Conservation (phyloP, 805 yeast species). For the Candida xiaguanensis region DNA sequence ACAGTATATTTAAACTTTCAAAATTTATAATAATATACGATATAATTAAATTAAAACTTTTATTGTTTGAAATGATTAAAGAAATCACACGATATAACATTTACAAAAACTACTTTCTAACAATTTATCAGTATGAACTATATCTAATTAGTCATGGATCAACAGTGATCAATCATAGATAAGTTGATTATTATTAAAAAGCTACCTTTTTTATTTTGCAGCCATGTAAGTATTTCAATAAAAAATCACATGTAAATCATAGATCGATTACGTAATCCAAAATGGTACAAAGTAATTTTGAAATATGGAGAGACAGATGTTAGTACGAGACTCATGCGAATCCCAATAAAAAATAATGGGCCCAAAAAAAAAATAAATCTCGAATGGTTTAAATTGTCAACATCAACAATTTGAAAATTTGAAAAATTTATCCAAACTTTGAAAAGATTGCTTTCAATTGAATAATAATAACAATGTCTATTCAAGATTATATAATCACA, state of each 20-base stretch:
- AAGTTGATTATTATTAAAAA: too few species aligned
- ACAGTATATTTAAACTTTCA: too few species aligned
- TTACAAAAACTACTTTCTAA: too few species aligned
- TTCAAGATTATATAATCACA: slow-evolving; percentile 2
- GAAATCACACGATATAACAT: too few species aligned
- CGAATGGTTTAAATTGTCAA: neutral
- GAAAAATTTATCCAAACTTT: neutral
- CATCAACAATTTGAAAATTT: neutral
- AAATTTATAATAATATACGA: too few species aligned
- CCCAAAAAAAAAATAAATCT: neutral
- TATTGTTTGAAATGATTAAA: too few species aligned
- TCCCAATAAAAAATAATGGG: neutral
- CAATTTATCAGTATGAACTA: too few species aligned
- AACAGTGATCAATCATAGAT: too few species aligned
- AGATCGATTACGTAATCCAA: neutral
- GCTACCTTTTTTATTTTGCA: too few species aligned
- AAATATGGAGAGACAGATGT: neutral
- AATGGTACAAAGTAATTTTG: neutral
- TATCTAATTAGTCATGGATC: too few species aligned
- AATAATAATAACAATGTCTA: neutral
- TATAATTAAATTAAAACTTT: too few species aligned
- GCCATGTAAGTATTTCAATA: neutral
- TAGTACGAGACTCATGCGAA: too few species aligned
- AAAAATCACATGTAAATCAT: neutral
- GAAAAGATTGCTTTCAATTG: neutral